Conservation (phyloP, 2,329 filamentous ascomycete genomes). For the Trematosphaeria pertusa region DNA sequence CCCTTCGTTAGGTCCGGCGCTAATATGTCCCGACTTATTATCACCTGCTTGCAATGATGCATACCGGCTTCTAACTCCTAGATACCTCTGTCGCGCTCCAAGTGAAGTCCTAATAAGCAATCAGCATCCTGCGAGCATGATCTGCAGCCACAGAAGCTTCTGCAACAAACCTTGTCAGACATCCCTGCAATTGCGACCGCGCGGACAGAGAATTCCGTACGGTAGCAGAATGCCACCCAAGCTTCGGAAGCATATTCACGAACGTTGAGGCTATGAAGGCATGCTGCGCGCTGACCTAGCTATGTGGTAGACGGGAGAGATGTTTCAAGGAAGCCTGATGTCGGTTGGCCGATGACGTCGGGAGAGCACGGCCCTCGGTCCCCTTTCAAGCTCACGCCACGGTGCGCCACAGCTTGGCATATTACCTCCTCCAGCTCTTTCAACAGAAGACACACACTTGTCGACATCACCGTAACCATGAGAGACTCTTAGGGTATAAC, state of each 20-base stretch:
- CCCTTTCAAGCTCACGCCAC: constrained; percentile 3
- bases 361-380: too few relatives aligned
- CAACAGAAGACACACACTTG: too few relatives aligned
- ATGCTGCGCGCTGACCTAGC: too few relatives aligned
- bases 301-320: too few relatives aligned
- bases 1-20: constrained; percentile 75
- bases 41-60: constrained; percentile 59
- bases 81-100: constrained; percentile 6
- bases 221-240: constrained; percentile 21
- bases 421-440: too few relatives aligned
- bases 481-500: too few relatives aligned
- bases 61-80: constrained; percentile 25
- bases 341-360: constrained; percentile 3
- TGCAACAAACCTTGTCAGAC: constrained; percentile 28
- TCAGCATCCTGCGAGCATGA: constrained; percentile 30
- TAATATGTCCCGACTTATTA: constrained; percentile 81
- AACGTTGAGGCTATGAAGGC: too few relatives aligned
- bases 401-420: constrained; percentile 3
- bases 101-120: constrained; percentile 18
- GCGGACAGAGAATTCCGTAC: neutral
- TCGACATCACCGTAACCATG: too few relatives aligned
- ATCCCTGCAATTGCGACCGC: constrained; percentile 20
- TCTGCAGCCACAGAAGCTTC: constrained; percentile 27
- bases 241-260: constrained; percentile 9
- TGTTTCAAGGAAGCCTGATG: neutral